Conservation (phyloP, 2,329 filamentous ascomycete species). For the Fusarium cyanostomum region DNA sequence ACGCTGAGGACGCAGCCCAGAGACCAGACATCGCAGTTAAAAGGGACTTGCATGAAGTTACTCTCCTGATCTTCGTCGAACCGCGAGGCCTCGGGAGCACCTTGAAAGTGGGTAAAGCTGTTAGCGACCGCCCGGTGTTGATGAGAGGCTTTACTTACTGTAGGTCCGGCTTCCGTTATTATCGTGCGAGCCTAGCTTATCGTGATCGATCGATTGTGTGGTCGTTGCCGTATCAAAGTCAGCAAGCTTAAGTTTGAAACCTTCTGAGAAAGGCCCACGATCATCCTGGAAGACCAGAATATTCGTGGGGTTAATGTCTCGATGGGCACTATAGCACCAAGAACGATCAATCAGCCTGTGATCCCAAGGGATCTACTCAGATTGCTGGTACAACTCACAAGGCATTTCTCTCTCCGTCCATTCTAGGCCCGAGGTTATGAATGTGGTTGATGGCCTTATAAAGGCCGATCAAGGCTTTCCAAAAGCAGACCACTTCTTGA, state of each 20-base stretch:
- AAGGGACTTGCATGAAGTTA: neutral
- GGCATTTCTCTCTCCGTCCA: neutral
- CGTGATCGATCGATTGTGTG: neutral
- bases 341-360: too few species aligned
- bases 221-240: slow-evolving; percentile 23
- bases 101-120: neutral
- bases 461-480: slow-evolving; percentile 7
- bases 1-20: slow-evolving; percentile 27
- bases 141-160: neutral
- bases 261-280: neutral
- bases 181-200: neutral
- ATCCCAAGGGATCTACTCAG: too few species aligned
- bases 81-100: slow-evolving; percentile 13
- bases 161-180: slow-evolving; percentile 23
- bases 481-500: slow-evolving; percentile 3
- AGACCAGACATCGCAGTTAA: slow-evolving; percentile 22
- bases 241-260: slow-evolving; percentile 17
- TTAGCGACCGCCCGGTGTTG: neutral
- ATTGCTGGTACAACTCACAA: slow-evolving; percentile 16
- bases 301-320: slow-evolving; percentile 28
- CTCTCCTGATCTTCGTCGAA: neutral
- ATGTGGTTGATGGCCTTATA: slow-evolving; percentile 2
- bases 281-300: slow-evolving; percentile 13
- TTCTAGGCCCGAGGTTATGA: slow-evolving; percentile 2
- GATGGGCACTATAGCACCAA: slow-evolving; percentile 11